A percentile compares a stretch with the other conserved stretches of the same genome.
Evolutionary conservation across 192 early-diverging fungal genomes (phyloP).

Genomic region (Podila verticillata): DNA sequence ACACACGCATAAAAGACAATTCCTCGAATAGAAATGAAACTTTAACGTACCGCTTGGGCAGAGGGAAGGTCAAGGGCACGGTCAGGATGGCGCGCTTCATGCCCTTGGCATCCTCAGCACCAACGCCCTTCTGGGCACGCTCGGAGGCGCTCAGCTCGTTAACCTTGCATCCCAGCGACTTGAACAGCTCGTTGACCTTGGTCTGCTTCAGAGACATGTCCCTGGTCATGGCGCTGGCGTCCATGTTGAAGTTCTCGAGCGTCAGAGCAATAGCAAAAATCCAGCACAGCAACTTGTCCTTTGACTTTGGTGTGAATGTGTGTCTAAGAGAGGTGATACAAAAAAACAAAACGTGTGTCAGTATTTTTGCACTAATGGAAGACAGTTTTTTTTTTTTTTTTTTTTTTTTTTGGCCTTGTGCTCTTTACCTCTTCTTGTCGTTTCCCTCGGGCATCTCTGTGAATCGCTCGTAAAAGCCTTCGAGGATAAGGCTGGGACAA

Average conservation of each 20-base stretch:
- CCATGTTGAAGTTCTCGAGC: conserved; percentile 75
- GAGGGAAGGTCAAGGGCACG: conserved; percentile 45
- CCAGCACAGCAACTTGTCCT: conserved; percentile 82
- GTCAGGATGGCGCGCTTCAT: conserved; percentile 48
- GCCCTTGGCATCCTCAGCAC: conserved; percentile 11
- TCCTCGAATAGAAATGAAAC: neutral
- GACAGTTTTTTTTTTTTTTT: neutral
- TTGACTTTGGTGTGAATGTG: conserved; percentile 67
- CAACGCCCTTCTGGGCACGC: conserved; percentile 18
- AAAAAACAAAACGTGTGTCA: too few relatives aligned
- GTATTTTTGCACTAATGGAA: neutral
- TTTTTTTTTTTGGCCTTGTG: neutral
- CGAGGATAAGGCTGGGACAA: conserved; percentile 66
- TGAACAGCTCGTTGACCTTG: conserved; percentile 53
- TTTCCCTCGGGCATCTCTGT: conserved; percentile 60
- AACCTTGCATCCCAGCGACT: conserved; percentile 59
- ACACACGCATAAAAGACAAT: neutral
- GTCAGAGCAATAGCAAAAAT: conserved; percentile 77
- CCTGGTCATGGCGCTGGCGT: conserved; percentile 65
- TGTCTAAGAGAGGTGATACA: conserved; percentile 5
- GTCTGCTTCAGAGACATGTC: conserved; percentile 70
- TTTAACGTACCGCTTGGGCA: conserved; percentile 34
- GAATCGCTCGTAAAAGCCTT: conserved; percentile 71
- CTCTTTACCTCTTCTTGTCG: conserved; percentile 56
- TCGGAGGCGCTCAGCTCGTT: conserved; percentile 44